phyloP scores from a whole-genome alignment of 2,329 filamentous ascomycete genomes.

The Allantophomopsis cytisporea region DNA sequence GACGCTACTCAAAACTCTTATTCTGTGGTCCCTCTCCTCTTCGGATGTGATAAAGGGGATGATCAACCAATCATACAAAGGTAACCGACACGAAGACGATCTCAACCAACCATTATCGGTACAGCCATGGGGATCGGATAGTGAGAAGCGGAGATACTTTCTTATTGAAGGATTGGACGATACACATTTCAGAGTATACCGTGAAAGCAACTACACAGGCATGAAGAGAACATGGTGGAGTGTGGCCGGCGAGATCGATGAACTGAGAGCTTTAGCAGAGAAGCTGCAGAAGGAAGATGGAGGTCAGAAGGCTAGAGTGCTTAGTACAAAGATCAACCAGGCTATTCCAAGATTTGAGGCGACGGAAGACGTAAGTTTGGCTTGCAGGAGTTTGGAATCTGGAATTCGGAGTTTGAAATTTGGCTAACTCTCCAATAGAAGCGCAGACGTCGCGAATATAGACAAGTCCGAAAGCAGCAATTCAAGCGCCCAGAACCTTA shows the following conservation, averaged over 20 bases:
- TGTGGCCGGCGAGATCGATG: slow-evolving; percentile 81
- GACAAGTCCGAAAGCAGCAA: slow-evolving; percentile 57
- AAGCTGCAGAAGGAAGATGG: slow-evolving; percentile 68
- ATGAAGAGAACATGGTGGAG: slow-evolving; percentile 80
- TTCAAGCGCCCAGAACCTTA: slow-evolving; percentile 81
- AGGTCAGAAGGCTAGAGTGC: slow-evolving; percentile 64
- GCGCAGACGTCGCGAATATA: slow-evolving; percentile 84
- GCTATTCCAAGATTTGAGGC: slow-evolving; percentile 86
- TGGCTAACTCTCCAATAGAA: slow-evolving; percentile 40
- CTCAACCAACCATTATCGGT: slow-evolving; percentile 79
- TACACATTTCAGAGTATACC: slow-evolving; percentile 84
- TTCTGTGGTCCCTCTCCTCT: slow-evolving; percentile 79
- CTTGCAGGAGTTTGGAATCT: neutral
- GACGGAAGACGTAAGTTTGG: slow-evolving; percentile 62
- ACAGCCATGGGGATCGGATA: slow-evolving; percentile 81
- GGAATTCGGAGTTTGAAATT: too few species aligned
- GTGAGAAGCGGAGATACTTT: slow-evolving; percentile 85
- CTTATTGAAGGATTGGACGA: slow-evolving; percentile 89
- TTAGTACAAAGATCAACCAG: slow-evolving; percentile 63
- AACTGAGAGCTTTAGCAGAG: slow-evolving; percentile 60
- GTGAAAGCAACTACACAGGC: slow-evolving; percentile 75
- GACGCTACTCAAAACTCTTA: slow-evolving; percentile 66
- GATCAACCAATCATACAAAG: slow-evolving; percentile 81
- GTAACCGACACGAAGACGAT: slow-evolving; percentile 65
- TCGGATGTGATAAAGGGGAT: slow-evolving; percentile 72